Conservation (phyloP, 306 rosid species). For the Canavalia ensiformis region DNA sequence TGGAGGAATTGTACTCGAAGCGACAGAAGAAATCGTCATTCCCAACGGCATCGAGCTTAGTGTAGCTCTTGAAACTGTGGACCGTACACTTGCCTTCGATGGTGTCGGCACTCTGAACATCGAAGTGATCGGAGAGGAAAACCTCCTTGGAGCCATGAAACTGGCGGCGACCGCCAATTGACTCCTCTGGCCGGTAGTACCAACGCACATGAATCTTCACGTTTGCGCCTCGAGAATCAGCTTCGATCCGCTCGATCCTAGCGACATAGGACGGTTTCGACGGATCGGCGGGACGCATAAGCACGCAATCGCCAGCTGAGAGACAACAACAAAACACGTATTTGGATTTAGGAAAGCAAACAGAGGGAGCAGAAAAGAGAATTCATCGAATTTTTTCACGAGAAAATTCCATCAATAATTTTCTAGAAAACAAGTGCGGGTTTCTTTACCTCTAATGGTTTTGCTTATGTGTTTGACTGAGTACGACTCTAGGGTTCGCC, state of each 20-base stretch:
- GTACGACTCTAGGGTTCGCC: constrained; percentile 95
- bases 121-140: constrained; percentile 92
- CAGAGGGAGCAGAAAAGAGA: neutral
- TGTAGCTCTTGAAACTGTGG: constrained; percentile 88
- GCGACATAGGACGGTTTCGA: constrained; percentile 94
- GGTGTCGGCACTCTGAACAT: constrained; percentile 91
- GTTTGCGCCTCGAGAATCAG: constrained; percentile 92
- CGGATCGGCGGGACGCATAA: constrained; percentile 87
- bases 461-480: constrained; percentile 89
- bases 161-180: constrained; percentile 98
- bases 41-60: constrained; percentile 97
- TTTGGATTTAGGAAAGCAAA: neutral
- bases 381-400: neutral
- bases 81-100: constrained; percentile 95
- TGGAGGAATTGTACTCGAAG: constrained; percentile 90
- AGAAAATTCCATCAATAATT: neutral
- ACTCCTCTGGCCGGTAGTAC: constrained; percentile 99
- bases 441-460: constrained; percentile 67
- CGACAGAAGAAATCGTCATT: constrained; percentile 99
- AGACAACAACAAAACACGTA: constrained; percentile 13
- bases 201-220: constrained; percentile 91
- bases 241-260: constrained; percentile 93
- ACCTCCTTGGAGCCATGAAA: constrained; percentile 97
- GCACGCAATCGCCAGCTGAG: constrained; percentile 91
- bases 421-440: constrained; percentile 1